A percentile compares a stretch with the other conserved stretches of the same genome.
Conservation (phyloP, 805 yeast species). For the Starmerella sirachaensis region DNA sequence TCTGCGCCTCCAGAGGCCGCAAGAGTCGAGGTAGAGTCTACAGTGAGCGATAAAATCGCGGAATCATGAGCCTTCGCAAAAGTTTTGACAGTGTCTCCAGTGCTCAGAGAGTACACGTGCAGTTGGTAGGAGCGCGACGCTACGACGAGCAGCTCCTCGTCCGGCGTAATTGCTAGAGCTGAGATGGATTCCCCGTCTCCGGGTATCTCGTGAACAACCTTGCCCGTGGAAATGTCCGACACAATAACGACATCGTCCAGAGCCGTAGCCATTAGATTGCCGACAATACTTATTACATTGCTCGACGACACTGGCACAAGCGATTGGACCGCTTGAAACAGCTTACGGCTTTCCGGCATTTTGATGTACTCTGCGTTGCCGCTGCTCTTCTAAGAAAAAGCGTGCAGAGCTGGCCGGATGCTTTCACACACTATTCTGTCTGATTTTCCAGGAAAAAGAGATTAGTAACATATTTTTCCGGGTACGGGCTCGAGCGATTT, state of each 20-base stretch:
- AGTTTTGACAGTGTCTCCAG: conserved; percentile 8
- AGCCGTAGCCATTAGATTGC: conserved; percentile 61
- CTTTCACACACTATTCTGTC: too few species aligned
- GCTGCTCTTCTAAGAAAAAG: neutral
- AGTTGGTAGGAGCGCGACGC: conserved; percentile 78
- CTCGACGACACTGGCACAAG: conserved; percentile 81
- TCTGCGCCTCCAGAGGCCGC: conserved; percentile 94
- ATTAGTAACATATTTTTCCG: too few species aligned
- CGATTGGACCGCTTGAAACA: conserved; percentile 19
- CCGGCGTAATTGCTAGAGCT: conserved; percentile 62
- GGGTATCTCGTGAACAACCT: conserved; percentile 47
- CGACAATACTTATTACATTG: conserved; percentile 62
- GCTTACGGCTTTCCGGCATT: conserved; percentile 12
- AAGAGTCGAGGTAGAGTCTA: conserved; percentile 70
- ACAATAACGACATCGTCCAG: conserved; percentile 65
- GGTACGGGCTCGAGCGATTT: too few species aligned
- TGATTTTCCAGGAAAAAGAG: too few species aligned
- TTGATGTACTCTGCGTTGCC: neutral
- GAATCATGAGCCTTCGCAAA: conserved; percentile 40
- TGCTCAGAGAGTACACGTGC: conserved; percentile 40
- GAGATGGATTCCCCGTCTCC: conserved; percentile 82
- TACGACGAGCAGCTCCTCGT: conserved; percentile 55
- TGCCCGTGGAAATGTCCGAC: conserved; percentile 49
- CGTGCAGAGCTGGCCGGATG: too few species aligned
- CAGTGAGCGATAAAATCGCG: conserved; percentile 67